Evolutionary conservation across 2,329 filamentous ascomycete species (phyloP).

Genomic region (Graphilbum fragrans): DNA sequence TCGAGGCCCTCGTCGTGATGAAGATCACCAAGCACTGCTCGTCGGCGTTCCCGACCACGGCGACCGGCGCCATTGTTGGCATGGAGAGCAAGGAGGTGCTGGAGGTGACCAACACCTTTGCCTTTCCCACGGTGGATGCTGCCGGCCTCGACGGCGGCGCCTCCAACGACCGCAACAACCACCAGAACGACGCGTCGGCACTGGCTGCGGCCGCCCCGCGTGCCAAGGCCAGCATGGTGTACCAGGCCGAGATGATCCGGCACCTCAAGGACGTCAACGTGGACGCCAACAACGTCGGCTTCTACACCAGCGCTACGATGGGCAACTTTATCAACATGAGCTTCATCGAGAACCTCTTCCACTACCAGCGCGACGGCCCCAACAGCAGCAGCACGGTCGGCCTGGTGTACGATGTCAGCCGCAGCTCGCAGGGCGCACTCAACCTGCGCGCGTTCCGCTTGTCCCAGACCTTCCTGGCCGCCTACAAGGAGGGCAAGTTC

Average conservation of each 20-base stretch:
- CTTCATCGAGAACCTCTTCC: constrained; percentile 95
- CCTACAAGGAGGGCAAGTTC: constrained; percentile 96
- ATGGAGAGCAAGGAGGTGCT: constrained; percentile 77
- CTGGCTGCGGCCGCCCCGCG: constrained; percentile 80
- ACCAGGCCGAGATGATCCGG: constrained; percentile 95
- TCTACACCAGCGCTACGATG: constrained; percentile 98
- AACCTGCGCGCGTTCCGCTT: constrained; percentile 86
- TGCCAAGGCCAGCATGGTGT: constrained; percentile 76
- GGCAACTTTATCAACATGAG: constrained; percentile 93
- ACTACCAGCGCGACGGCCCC: constrained; percentile 95
- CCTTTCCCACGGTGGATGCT: constrained; percentile 75
- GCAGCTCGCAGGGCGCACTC: constrained; percentile 82
- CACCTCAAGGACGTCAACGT: constrained; percentile 95
- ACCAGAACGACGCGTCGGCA: constrained; percentile 64
- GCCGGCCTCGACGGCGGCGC: constrained; percentile 39
- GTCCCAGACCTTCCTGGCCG: constrained; percentile 74
- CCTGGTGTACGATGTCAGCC: constrained; percentile 88
- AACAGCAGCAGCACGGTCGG: constrained; percentile 77
- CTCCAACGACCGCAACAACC: constrained; percentile 18
- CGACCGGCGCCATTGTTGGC: constrained; percentile 83
- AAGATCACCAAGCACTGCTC: constrained; percentile 97
- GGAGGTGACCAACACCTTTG: constrained; percentile 90
- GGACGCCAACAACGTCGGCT: constrained; percentile 94
- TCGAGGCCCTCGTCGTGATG: constrained; percentile 93
- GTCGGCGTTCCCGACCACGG: constrained; percentile 73